Conservation (phyloP, 345 rosid genomes). For the Citrus mangshanensis region DNA sequence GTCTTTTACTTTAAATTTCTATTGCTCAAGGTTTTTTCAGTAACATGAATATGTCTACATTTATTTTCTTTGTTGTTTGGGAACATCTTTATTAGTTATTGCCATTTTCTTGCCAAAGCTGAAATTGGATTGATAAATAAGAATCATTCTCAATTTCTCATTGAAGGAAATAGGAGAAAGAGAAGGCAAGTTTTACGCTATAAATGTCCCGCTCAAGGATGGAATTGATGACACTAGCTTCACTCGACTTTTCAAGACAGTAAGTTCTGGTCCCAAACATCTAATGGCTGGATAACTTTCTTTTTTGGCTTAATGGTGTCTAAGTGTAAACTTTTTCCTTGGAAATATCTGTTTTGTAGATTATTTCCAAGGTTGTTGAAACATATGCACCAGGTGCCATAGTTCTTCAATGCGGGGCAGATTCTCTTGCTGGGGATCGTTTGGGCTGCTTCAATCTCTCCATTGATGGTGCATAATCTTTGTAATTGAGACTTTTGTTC, state of each 20-base stretch:
- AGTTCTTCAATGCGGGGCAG: constrained; percentile 99
- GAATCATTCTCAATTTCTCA: constrained; percentile 10
- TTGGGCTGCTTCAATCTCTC: constrained; percentile 98
- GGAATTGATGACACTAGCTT: constrained; percentile 95
- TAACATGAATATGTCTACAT: neutral
- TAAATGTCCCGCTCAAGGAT: constrained; percentile 95
- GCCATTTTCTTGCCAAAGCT: constrained; percentile 9
- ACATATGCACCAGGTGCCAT: constrained; percentile 85
- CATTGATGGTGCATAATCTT: constrained; percentile 80
- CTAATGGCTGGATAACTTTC: neutral
- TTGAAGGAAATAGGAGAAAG: constrained; percentile 95
- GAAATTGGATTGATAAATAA: constrained; percentile 20
- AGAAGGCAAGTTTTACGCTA: constrained; percentile 94
- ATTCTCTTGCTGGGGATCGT: constrained; percentile 96
- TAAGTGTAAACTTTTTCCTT: constrained; percentile 15
- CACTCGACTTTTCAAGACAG: constrained; percentile 90
- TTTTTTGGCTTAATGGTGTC: neutral
- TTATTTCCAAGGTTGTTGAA: constrained; percentile 88
- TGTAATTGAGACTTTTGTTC: constrained; percentile 38
- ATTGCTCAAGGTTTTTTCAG: neutral
- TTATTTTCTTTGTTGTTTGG: neutral
- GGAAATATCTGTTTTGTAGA: constrained; percentile 36
- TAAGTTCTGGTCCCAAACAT: constrained; percentile 35
- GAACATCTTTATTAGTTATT: constrained; percentile 8
- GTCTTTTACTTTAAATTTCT: neutral